Evolutionary conservation across 352 stramenopile species (phyloP).

Genomic region (Globisporangium nagaii): DNA sequence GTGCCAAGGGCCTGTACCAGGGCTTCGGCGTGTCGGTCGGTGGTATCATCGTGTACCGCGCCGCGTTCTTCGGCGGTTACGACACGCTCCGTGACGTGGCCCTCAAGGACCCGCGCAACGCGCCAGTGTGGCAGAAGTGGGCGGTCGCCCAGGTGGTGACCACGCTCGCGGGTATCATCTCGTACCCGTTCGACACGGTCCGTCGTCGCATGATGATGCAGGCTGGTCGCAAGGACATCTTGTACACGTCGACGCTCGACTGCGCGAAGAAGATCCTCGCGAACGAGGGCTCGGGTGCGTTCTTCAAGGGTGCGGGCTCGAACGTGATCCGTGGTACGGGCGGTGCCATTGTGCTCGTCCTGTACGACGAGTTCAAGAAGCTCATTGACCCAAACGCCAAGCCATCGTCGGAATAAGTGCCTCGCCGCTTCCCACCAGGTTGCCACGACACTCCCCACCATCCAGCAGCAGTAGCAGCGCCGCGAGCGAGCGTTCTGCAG

Average conservation of each 20-base stretch:
- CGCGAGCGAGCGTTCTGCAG: no score
- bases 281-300: conserved; percentile 92
- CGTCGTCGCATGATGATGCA: conserved; percentile 97
- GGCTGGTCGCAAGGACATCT: conserved; percentile 94
- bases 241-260: conserved; percentile 97
- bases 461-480: no score
- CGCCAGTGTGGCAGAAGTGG: conserved; percentile 89
- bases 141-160: conserved; percentile 89
- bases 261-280: conserved; percentile 96
- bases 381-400: conserved; percentile 56
- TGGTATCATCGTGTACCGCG: conserved; percentile 99
- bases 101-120: conserved; percentile 81
- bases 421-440: no score
- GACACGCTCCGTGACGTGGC: conserved; percentile 93
- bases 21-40: conserved; percentile 98
- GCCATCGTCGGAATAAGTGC: conserved; percentile 45
- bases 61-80: conserved; percentile 98
- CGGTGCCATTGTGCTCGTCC: conserved; percentile 97
- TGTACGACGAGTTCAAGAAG: conserved; percentile 99
- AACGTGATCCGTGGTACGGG: conserved; percentile 99
- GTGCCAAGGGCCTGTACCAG: conserved; percentile 95
- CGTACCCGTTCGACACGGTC: conserved; percentile 96
- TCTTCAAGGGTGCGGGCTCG: conserved; percentile 99
- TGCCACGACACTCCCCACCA: no score
- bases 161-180: conserved; percentile 89